Base-by-base conservation (phyloP, 1,284 basidiomycete species). In the Gomphus bonarii region DNA sequence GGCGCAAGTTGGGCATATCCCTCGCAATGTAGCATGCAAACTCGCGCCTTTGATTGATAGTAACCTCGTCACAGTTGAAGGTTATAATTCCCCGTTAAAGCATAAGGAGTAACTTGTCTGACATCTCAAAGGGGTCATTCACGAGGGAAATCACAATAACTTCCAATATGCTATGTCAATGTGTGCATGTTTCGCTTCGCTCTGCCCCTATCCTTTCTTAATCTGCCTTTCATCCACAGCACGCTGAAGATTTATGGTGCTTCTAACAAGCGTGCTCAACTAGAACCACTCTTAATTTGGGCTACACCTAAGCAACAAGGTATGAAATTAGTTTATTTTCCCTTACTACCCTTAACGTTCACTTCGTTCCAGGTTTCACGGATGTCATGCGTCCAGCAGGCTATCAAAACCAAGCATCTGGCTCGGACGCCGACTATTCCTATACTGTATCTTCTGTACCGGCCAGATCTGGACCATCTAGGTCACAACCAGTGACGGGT, bases 1-100 rank as follows among this genome's bases (percentile, higher is more conserved):
- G 0, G 70, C 70, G 14, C 89, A 91, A 75, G 88, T 93, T 4
- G 90, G 91, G 3, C 90, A 92, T 67, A 68, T 93, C 38, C 84
- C 88, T 1, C 75, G 78, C 43, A 68, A 70, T n/a, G 75, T 85
- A 9, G 87, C 81, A 0, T 60, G 68, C 0, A 78, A 78, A 61
- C 72, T 92, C 12, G 78, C 89, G 1, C 82, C 85, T 0, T 73
- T 92, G 31, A 78, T 93, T 59, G 91, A 93, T 67, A 69, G 69
- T 36, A 68, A 68, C 7, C 58, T 76, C 7, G 74, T 93, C 43
- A 82, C 76, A 0, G 80, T 88, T 6, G 91, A 93, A 70, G 90
- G 89, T 57, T 40, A 36, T n/a, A 9, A 18, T 16, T 40, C 4
- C 42, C 0, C 62, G n/a, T 63, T 36, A 18, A 25, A 16, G 50